Conservation (phyloP, 345 rosid genomes). For the Crucihimalaya himalaica region DNA sequence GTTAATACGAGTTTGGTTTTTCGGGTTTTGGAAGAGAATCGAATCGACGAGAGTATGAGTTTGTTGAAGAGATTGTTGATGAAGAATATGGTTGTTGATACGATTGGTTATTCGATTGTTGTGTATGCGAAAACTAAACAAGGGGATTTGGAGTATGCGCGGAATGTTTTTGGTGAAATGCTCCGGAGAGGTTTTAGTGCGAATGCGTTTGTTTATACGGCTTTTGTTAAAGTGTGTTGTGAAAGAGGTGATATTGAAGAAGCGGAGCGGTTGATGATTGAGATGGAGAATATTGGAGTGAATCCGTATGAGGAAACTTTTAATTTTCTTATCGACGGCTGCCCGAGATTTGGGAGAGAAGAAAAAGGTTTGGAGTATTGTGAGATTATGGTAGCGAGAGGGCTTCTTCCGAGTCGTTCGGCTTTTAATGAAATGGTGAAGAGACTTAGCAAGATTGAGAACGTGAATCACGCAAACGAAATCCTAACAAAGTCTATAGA, state of each 20-base stretch:
- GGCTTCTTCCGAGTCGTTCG: slow-evolving; percentile 51
- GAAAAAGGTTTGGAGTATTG: slow-evolving; percentile 49
- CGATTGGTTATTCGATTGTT: slow-evolving; percentile 66
- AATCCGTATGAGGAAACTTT: slow-evolving; percentile 64
- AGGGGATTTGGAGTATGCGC: slow-evolving; percentile 54
- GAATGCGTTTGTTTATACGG: slow-evolving; percentile 61
- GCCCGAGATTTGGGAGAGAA: slow-evolving; percentile 51
- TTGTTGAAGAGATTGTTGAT: slow-evolving; percentile 70
- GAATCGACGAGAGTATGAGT: slow-evolving; percentile 49
- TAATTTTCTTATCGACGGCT: slow-evolving; percentile 53
- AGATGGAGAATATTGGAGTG: slow-evolving; percentile 56
- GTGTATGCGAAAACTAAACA: slow-evolving; percentile 49
- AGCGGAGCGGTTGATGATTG: slow-evolving; percentile 50
- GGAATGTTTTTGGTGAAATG: slow-evolving; percentile 66
- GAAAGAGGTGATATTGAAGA: slow-evolving; percentile 47
- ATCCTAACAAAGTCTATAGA: slow-evolving; percentile 52
- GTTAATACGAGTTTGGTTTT: slow-evolving; percentile 59
- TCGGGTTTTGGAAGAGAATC: slow-evolving; percentile 56
- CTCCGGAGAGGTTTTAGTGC: slow-evolving; percentile 60
- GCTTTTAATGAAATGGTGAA: slow-evolving; percentile 58
- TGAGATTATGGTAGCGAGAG: slow-evolving; percentile 52
- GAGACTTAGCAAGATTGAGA: slow-evolving; percentile 42
- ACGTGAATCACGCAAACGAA: slow-evolving; percentile 47
- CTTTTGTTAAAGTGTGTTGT: slow-evolving; percentile 54
- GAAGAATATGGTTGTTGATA: slow-evolving; percentile 68